phyloP scores from a whole-genome alignment of 805 yeast genomes.

The Cyberlindnera petersonii region DNA sequence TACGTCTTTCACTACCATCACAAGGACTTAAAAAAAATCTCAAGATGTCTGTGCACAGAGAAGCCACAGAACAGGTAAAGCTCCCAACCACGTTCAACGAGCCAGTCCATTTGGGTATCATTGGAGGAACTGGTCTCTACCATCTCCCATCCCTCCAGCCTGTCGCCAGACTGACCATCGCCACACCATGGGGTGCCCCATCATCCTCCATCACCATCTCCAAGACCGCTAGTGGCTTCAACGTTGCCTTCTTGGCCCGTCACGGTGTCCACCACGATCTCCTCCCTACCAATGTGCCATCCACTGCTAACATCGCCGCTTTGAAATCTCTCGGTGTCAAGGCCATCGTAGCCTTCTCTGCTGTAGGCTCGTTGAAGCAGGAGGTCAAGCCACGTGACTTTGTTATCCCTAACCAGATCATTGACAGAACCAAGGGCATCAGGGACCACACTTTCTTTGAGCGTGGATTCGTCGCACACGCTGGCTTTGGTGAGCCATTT shows the following conservation, averaged over 20 bases:
- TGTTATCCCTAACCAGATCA: slow-evolving; percentile 93
- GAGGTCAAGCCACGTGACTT: slow-evolving; percentile 93
- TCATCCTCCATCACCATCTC: slow-evolving; percentile 91
- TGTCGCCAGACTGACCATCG: slow-evolving; percentile 74
- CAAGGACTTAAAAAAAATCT: not conserved
- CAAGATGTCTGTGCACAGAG: slow-evolving; percentile 28
- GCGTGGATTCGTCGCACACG: slow-evolving; percentile 93
- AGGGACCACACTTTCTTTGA: slow-evolving; percentile 83
- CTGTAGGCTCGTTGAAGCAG: slow-evolving; percentile 91
- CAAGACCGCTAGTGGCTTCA: slow-evolving; percentile 69
- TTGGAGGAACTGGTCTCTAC: slow-evolving; percentile 98
- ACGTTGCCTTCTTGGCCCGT: slow-evolving; percentile 90
- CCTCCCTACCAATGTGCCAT: slow-evolving; percentile 89
- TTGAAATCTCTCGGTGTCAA: slow-evolving; percentile 82
- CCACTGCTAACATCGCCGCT: slow-evolving; percentile 93
- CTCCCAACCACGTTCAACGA: slow-evolving; percentile 52
- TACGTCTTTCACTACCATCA: not conserved
- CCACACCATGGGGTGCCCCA: slow-evolving; percentile 98
- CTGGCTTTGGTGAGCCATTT: slow-evolving; percentile 96
- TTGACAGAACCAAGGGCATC: slow-evolving; percentile 95
- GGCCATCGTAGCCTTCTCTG: slow-evolving; percentile 87
- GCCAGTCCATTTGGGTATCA: slow-evolving; percentile 78
- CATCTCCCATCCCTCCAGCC: slow-evolving; percentile 77
- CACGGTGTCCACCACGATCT: slow-evolving; percentile 90
- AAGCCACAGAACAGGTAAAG: slow-evolving; percentile 8